Evolutionary conservation across 2,329 filamentous ascomycete genomes (phyloP).

Genomic region (Pochonia chlamydosporia): DNA sequence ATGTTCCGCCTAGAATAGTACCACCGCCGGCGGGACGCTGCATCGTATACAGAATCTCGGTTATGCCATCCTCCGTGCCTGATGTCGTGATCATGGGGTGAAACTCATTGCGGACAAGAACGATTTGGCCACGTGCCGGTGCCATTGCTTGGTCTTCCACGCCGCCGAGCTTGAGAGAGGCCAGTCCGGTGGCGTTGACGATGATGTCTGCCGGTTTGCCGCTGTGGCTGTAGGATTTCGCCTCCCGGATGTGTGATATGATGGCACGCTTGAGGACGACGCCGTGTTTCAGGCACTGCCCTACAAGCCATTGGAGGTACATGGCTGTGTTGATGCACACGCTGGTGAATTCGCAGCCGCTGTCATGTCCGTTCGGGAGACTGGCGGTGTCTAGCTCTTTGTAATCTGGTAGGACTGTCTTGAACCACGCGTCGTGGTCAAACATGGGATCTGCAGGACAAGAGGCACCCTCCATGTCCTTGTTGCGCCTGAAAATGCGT

Average conservation of each 20-base stretch:
- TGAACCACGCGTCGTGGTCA: conserved; percentile 66
- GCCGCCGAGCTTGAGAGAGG: conserved; percentile 70
- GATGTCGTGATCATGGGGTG: conserved; percentile 64
- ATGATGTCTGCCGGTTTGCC: conserved; percentile 60
- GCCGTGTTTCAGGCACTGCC: conserved; percentile 70
- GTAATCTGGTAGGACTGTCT: conserved; percentile 65
- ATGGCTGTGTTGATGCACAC: conserved; percentile 88
- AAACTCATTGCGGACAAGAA: conserved; percentile 74
- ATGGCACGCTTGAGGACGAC: conserved; percentile 60
- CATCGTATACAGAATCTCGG: conserved; percentile 79
- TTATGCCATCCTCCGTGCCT: conserved; percentile 65
- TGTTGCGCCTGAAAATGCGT: conserved; percentile 49
- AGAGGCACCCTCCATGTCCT: conserved; percentile 44
- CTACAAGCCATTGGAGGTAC: conserved; percentile 80
- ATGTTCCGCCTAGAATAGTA: conserved; percentile 80
- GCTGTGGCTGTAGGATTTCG: conserved; percentile 43
- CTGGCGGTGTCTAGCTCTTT: conserved; percentile 51
- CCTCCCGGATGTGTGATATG: conserved; percentile 68
- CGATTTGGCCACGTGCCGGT: conserved; percentile 77
- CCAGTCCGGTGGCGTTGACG: conserved; percentile 80
- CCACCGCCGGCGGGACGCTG: conserved; percentile 73
- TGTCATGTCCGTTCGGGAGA: conserved; percentile 60
- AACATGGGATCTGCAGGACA: conserved; percentile 54
- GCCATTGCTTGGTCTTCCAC: conserved; percentile 69
- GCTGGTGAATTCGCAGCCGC: conserved; percentile 70